These are phyloP conservation scores for Thymus mandschuricus DNA, from an alignment of 257 asterid genomes.

Conservation along the genomic window DNA sequence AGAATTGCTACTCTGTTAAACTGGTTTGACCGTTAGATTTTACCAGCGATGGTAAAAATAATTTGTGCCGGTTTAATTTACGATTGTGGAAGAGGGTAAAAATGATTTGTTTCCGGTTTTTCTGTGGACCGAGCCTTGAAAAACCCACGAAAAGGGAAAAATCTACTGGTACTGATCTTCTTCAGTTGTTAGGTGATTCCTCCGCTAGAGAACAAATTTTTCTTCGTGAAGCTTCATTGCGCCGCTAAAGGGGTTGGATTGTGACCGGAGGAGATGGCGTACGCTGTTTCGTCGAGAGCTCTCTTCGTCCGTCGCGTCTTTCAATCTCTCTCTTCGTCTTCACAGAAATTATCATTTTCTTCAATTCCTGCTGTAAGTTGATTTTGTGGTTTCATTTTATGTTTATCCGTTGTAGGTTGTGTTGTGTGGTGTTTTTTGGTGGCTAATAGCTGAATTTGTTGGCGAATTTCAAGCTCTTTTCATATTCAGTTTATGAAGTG, in stretches of 20 bases:
- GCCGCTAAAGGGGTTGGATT: too few relatives aligned
- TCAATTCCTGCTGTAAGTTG: slow-evolving; percentile 56
- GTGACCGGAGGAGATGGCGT: slow-evolving; percentile 45
- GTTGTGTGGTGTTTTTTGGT: background rate
- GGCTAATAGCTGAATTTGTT: slow-evolving; percentile 15
- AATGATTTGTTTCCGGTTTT: background rate
- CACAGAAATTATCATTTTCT: slow-evolving; percentile 33
- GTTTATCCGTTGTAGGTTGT: background rate
- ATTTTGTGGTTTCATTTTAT: background rate
- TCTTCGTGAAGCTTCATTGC: too few relatives aligned
- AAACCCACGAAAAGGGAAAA: background rate
- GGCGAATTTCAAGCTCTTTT: background rate
- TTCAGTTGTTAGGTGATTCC: background rate
- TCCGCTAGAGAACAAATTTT: background rate
- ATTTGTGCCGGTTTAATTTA: too few relatives aligned
- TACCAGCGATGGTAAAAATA: too few relatives aligned
- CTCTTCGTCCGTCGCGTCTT: slow-evolving; percentile 60
- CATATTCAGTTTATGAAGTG: background rate
- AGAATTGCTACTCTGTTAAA: too few relatives aligned
- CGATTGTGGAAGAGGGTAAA: too few relatives aligned
- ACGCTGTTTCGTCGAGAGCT: slow-evolving; percentile 62
- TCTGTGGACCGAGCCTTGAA: background rate
- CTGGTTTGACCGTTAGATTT: too few relatives aligned
- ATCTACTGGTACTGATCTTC: background rate
- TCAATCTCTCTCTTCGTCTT: slow-evolving; percentile 45